Percentiles rank a stretch among this genome's conserved stretches.
phyloP scores from a whole-genome alignment of 2,329 filamentous ascomycete genomes.

The Fusarium siculi region DNA sequence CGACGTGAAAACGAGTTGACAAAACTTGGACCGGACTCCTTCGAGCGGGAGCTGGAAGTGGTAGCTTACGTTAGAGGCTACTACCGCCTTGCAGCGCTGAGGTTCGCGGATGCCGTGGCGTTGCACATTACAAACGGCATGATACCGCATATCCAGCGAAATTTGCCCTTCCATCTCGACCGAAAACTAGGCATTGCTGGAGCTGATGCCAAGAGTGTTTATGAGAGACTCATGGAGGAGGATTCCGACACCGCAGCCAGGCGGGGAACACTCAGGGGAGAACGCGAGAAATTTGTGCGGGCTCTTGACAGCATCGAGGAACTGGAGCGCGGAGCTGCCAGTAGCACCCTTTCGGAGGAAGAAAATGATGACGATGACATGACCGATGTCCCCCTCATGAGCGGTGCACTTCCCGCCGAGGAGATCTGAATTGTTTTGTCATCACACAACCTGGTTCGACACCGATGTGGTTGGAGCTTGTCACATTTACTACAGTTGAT shows the following conservation, averaged over 20 bases:
- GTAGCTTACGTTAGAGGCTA: constrained; percentile 74
- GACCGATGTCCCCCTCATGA: constrained; percentile 33
- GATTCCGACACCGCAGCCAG: constrained; percentile 55
- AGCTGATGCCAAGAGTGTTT: constrained; percentile 46
- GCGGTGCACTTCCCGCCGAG: constrained; percentile 37
- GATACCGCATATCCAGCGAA: constrained; percentile 56
- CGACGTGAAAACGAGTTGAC: constrained; percentile 54
- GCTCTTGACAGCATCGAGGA: constrained; percentile 59
- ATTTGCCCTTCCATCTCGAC: constrained; percentile 57
- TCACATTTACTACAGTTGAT: not conserved
- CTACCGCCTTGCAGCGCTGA: constrained; percentile 72
- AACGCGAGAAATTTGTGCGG: constrained; percentile 58
- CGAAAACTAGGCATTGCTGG: constrained; percentile 55
- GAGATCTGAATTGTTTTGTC: constrained; percentile 22
- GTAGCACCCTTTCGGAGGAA: constrained; percentile 30
- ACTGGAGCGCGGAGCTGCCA: constrained; percentile 51
- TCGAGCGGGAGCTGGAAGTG: constrained; percentile 68
- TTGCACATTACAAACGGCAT: constrained; percentile 61
- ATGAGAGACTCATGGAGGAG: constrained; percentile 60
- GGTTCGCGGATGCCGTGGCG: constrained; percentile 69
- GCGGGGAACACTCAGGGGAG: constrained; percentile 55
- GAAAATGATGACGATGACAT: constrained; percentile 24
- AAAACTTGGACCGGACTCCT: constrained; percentile 68
- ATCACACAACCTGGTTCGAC: not conserved
- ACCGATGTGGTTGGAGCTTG: not conserved